Conservation (phyloP, 2,329 filamentous ascomycete species). For the Leptosphaerulina australis region DNA sequence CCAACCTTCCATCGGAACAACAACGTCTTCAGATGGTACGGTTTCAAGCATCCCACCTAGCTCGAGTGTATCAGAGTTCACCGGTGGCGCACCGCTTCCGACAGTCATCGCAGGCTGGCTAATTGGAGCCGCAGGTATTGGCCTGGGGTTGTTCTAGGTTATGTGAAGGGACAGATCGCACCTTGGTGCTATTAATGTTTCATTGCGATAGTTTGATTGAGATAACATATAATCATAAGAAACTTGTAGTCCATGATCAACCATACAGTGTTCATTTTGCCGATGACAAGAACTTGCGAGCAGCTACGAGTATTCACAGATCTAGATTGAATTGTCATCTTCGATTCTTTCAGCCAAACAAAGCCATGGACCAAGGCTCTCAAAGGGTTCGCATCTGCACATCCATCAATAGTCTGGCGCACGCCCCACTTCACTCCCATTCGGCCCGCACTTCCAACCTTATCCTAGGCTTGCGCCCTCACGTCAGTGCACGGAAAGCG, state of each 20-base stretch:
- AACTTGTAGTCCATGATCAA: neutral
- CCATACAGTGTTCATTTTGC: neutral
- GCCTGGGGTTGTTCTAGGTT: slow-evolving; percentile 28
- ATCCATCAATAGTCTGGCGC: slow-evolving; percentile 10
- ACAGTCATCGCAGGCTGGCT: slow-evolving; percentile 27
- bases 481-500: slow-evolving; percentile 4
- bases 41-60: slow-evolving; percentile 3
- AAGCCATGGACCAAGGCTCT: neutral
- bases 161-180: neutral
- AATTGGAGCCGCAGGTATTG: slow-evolving; percentile 30
- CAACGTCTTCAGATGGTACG: slow-evolving; percentile 11
- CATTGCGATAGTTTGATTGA: neutral
- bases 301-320: neutral
- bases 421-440: slow-evolving; percentile 9
- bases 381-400: neutral
- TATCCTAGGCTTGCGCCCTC: slow-evolving; percentile 8
- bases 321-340: neutral
- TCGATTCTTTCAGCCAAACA: neutral
- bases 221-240: slow-evolving; percentile 11
- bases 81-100: slow-evolving; percentile 23
- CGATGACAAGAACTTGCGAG: neutral
- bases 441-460: slow-evolving; percentile 8
- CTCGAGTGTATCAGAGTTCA: slow-evolving; percentile 13
- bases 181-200: slow-evolving; percentile 1
- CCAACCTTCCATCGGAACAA: slow-evolving; percentile 11